Base-by-base conservation (phyloP, 495 filamentous ascomycete genomes). In the Aspergillus olivimuriae region DNA sequence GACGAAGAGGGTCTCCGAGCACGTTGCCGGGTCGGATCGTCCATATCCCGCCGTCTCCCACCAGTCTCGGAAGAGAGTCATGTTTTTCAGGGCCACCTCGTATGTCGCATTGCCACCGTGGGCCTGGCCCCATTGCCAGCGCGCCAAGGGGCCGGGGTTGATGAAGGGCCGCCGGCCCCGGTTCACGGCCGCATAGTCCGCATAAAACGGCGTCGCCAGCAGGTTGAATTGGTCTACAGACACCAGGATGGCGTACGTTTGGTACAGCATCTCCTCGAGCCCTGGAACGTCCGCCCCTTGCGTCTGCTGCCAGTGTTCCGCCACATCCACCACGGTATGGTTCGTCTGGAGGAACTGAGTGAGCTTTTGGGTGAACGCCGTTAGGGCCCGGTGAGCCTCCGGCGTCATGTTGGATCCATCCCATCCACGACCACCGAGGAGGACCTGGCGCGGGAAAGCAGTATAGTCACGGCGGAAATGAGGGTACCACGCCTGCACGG, bases 91-190 rank as follows among this genome's bases (percentile, higher is more conserved):
- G 9, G 69, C 73, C 2, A 57, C 48, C 4, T 63, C 53, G 16
- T 50, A 58, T 7, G 72, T 50, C 0, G 58, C 58, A 1, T 62
- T 53, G 12, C 57, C 53, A 0, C 71, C 62, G 31, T 66, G 56
- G 3, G 51, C 36, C 43, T 76, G 70, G 20, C 72, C 79, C 52
- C 65, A 81, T 1, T 57, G 61, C 78, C 80, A 86, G 6, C 80
- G 72, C 2, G 62, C 46, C 4, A 78, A 50, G 2, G 79, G 79
- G 0, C 57, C 65, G 1, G 77, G 77, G 51, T 80, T 70, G 17
- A 81, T 60, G 39, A 77, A 80, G 1, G 77, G 77, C 1, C 41
- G 53, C 21, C 72, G 69, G 26, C 71, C 74, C 14, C 62, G 58
- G 44, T 76, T 52, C 3, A 57, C 51, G 7, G 65, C 62, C 1